phyloP scores from a whole-genome alignment of 1,284 basidiomycete genomes.

The Ceratobasidium sp. region DNA sequence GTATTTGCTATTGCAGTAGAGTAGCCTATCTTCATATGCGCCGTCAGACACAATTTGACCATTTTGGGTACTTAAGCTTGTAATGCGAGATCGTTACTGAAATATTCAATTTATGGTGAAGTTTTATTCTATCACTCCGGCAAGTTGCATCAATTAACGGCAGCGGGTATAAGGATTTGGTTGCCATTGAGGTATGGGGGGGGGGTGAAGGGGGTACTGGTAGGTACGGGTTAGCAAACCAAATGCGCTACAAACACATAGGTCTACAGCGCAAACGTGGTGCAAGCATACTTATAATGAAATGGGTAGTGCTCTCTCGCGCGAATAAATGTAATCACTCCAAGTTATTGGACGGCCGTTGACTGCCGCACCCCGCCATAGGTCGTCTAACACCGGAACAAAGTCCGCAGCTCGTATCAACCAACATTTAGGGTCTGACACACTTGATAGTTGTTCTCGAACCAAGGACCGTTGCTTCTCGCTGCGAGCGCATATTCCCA shows the following conservation, averaged over 20 bases:
- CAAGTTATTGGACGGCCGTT: conserved; percentile 18
- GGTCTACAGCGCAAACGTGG: neutral
- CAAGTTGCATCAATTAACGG: no score
- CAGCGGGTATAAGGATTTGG: no score
- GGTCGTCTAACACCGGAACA: conserved; percentile 23
- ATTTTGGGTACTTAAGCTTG: no score
- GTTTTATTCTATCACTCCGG: no score
- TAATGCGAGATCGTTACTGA: no score
- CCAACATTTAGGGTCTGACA: neutral
- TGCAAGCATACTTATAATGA: neutral
- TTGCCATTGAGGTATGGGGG: no score
- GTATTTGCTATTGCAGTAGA: no score
- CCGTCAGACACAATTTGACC: no score
- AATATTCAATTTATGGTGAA: no score
- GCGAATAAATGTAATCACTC: conserved; percentile 19
- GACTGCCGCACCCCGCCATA: conserved; percentile 17
- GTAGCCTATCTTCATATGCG: no score
- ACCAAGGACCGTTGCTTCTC: conserved; percentile 11
- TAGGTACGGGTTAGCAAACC: neutral
- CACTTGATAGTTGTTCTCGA: neutral
- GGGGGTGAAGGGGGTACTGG: no score
- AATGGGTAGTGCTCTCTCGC: conserved; percentile 7
- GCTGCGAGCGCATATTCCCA: conserved; percentile 20
- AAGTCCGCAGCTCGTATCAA: conserved; percentile 12
- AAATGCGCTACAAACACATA: neutral